A percentile compares a stretch with the other conserved stretches of the same genome.
Conservation (phyloP, 148 eudicot genomes). For the Chenopodium formosanum region DNA sequence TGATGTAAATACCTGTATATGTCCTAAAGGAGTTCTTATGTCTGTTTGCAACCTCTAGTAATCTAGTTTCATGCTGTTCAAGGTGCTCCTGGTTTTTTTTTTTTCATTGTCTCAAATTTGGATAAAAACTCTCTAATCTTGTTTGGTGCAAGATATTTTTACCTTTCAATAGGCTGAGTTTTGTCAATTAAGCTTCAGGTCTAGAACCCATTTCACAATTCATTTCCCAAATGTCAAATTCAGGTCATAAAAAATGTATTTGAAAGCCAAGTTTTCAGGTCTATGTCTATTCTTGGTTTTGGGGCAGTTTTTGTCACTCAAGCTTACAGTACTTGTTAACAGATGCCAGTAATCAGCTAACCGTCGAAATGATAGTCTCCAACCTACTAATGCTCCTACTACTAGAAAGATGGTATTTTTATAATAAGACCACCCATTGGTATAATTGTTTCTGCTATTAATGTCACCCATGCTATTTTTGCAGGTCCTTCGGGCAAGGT, state of each 20-base stretch:
- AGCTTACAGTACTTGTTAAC: background rate
- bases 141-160: background rate
- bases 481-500: slow-evolving; percentile 95
- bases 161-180: background rate
- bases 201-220: background rate
- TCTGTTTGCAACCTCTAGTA: background rate
- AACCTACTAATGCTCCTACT: background rate
- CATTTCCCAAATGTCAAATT: background rate
- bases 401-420: background rate
- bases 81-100: background rate
- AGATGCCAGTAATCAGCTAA: background rate
- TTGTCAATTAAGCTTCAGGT: background rate
- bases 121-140: background rate
- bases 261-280: background rate
- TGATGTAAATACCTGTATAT: background rate
- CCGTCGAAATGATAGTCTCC: background rate
- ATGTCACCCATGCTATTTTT: slow-evolving; percentile 8
- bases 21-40: background rate
- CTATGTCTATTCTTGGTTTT: background rate
- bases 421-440: too few relatives aligned
- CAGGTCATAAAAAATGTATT: background rate
- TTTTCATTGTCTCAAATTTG: background rate
- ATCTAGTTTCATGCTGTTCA: background rate
- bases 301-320: background rate
- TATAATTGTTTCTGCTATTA: slow-evolving; percentile 2